These are phyloP conservation scores for Dioszegia hungarica DNA, from an alignment of 768 basidiomycete genomes.

Conservation along the genomic window DNA sequence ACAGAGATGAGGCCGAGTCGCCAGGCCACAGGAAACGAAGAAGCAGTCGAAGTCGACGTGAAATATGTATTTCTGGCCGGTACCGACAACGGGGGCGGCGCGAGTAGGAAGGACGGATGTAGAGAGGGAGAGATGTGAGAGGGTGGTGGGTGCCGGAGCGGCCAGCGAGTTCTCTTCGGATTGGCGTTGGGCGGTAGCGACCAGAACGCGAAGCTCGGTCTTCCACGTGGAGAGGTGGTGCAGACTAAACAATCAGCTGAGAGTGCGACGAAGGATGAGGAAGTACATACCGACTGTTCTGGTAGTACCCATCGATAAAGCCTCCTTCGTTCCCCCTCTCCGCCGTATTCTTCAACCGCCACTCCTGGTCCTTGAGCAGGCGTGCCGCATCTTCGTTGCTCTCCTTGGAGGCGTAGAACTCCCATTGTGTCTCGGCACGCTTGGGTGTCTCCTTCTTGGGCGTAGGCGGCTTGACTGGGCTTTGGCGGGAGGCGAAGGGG, in stretches of 20 bases:
- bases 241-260: conserved; percentile 56
- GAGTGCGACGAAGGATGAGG: neutral
- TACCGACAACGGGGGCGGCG: neutral
- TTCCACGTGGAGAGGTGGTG: conserved; percentile 92
- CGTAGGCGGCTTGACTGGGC: conserved; percentile 13
- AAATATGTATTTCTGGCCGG: conserved; percentile 55
- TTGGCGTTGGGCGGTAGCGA: conserved; percentile 71
- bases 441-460: conserved; percentile 11
- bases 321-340: conserved; percentile 59
- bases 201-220: conserved; percentile 73
- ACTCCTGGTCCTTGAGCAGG: conserved; percentile 74
- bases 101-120: conserved; percentile 34
- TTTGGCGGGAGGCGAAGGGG: neutral
- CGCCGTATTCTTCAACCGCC: conserved; percentile 84
- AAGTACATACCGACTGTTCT: conserved; percentile 53
- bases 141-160: conserved; percentile 15
- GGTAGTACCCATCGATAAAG: conserved; percentile 76
- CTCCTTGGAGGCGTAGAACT: conserved; percentile 63
- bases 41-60: conserved; percentile 78
- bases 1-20: conserved; percentile 70
- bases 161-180: conserved; percentile 39
- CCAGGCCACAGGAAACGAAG: conserved; percentile 87
- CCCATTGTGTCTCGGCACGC: conserved; percentile 51
- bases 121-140: conserved; percentile 30
- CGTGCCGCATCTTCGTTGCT: conserved; percentile 71